Evolutionary conservation across 2,329 filamentous ascomycete genomes (phyloP), one percentile per base, ranked within the genome.

Genomic region (Gaeumannomyces tritici): DNA sequence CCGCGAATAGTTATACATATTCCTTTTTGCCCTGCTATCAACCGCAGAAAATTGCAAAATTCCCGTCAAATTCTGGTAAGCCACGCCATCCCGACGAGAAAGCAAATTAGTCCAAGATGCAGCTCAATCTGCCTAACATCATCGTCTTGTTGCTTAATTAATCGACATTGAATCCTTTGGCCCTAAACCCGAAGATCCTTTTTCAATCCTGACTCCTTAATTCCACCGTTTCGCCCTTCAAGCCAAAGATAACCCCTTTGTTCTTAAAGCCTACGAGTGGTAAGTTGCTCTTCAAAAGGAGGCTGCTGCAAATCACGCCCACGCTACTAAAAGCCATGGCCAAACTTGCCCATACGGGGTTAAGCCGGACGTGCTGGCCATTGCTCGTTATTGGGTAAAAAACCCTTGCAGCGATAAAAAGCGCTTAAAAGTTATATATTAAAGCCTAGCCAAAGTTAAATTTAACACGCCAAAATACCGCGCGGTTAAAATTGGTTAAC

Each of bases 261-360:
- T 71, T 70, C 63, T 76, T 71, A 67, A 80, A 83, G 2, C 80
- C 79, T 13, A 82, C 42, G 28, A 74, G 68, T 7, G 77, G 76
- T 12, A 81, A 63, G 58, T 71, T 66, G 62, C 73, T 81, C 71
- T 87, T 83, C 76, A 97, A 74, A 59, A 86, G 80, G 69, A 96
- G 75, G 76, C 89, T 93, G 72, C 91, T 96, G 70, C 85, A 76
- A 61, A 97, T 89, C 57, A 98, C 93, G 70, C 90, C 95, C 67
- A 97, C 87, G 73, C 89, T 93, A 74, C 92, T 96, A 73, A 93
- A 75, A 28, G 93, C 93, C 93, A 97, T 98, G 0, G 93, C 93
- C 72, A 96, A 75, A 67, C 87, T 89, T 7, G 93, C 93, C 93
- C 93, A 97, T 1, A 90, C 89, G 0, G 89, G 89, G 72, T 90